Base-by-base conservation (phyloP, 2,329 filamentous ascomycete genomes). In the Berkeleyomyces basicola region DNA sequence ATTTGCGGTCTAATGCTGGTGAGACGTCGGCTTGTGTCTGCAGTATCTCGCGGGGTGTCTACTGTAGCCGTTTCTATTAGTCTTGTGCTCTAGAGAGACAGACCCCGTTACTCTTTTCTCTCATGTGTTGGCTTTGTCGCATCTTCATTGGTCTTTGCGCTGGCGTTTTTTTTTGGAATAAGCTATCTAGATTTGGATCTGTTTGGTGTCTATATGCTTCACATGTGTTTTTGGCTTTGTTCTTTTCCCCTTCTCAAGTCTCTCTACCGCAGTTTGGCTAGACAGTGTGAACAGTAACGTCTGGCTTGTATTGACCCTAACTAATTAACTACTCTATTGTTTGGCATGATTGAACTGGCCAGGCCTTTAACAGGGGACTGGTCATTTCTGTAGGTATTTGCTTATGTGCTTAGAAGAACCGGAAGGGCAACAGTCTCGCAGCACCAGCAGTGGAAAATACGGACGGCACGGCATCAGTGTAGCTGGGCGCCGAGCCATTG, bases 381-480 rank as follows among this genome's bases (percentile, higher is more conserved):
- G 23, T 23, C 23, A 23, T 1, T 1, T 23, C 23, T 23, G 23
- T 23, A 23, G 23, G 23, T 23, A 23, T 23, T 23, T 23, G 23
- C 23, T 23, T 23, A 23, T 23, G 23, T 14, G 3, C 44, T 39
- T 49, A 59, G 58, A 59, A 59, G 33, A 59, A 59, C 23, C 39
- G 58, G 31, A 59, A 59, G 3, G 58, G 58, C 39, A 53, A 42
- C 31, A 57, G 39, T 61, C 62, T 57, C 10, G 62, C 62, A 23
- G 62, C 62, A 1, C 58, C 62, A 57, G 62, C 62, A 31, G 62
- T 64, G 4, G 58, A 59, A 33, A 64, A 37, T 1, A 58, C 42
- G 1, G 62, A 58, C 16, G 62, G 62, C 31, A 23, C 53, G 14
- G 51, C 36, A 59, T 16, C 23, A 7, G 53, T 53, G 49, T 61